Conservation (phyloP, 2,329 filamentous ascomycete species). For the Phyllachora maydis region DNA sequence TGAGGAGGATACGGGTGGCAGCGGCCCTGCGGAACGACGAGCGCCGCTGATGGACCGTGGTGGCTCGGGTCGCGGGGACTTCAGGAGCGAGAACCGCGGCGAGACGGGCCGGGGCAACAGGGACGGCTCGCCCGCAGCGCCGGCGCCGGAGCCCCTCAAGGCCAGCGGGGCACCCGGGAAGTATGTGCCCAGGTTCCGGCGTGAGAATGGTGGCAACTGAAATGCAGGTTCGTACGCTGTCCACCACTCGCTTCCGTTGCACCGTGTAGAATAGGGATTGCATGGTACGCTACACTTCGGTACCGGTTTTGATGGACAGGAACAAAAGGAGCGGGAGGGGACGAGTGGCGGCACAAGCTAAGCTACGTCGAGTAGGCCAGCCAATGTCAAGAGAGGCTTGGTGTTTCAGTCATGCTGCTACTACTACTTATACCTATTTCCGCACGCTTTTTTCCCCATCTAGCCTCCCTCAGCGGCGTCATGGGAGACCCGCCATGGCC, state of each 20-base stretch:
- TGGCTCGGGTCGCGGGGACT: conserved; percentile 15
- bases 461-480: no score
- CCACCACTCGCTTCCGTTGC: no score
- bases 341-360: no score
- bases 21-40: conserved; percentile 6
- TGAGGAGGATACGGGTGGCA: no score
- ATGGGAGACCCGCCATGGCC: no score
- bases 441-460: no score
- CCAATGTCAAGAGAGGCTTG: no score
- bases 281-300: conserved; percentile 3
- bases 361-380: no score
- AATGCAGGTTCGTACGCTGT: conserved; percentile 1
- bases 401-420: no score
- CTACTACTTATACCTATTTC: no score
- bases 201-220: conserved; percentile 2
- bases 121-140: conserved; percentile 17
- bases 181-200: conserved; percentile 28
- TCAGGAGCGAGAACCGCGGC: conserved; percentile 19
- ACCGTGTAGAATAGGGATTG: conserved; percentile 2
- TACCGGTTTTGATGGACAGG: conserved; percentile 7
- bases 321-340: conserved; percentile 6
- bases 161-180: conserved; percentile 33
- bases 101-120: conserved; percentile 16
- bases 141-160: conserved; percentile 25
- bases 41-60: conserved; percentile 9